Conservation (phyloP, 1,284 basidiomycete species). For the Wallemia mellicola region DNA sequence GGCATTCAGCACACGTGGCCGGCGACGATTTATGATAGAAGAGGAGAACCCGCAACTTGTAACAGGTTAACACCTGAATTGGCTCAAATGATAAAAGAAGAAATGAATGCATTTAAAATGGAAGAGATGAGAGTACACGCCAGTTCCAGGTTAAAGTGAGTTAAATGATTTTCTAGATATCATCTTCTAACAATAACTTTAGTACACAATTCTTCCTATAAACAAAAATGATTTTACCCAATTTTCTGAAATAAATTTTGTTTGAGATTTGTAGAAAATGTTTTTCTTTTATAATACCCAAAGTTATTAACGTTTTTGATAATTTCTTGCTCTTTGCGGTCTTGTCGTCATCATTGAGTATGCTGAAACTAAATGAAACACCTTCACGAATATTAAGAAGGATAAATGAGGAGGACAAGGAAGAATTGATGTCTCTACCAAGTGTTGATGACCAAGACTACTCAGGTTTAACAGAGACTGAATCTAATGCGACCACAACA, state of each 20-base stretch:
- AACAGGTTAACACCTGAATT: conserved; percentile 76
- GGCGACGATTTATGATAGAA: conserved; percentile 59
- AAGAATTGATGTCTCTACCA: not conserved
- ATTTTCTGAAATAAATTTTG: not conserved
- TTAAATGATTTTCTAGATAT: not conserved
- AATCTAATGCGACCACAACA: not conserved
- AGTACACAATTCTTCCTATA: conserved; percentile 1
- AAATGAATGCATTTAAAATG: conserved; percentile 88
- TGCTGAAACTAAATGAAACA: not conserved
- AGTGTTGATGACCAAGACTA: not conserved
- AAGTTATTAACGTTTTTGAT: not conserved
- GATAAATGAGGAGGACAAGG: not conserved
- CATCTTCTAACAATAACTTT: not conserved
- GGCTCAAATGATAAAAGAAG: conserved; percentile 85
- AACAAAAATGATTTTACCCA: not conserved
- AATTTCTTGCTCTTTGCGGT: not conserved
- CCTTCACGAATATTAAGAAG: not conserved
- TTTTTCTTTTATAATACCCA: not conserved
- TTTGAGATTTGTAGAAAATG: not conserved
- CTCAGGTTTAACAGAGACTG: not conserved
- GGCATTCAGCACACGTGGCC: conserved; percentile 91
- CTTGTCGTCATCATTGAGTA: not conserved
- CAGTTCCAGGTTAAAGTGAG: conserved; percentile 11
- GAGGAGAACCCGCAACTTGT: conserved; percentile 88
- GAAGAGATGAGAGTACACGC: conserved; percentile 86